A percentile compares a stretch with the other conserved stretches of the same genome.
Conservation (phyloP, 2,329 filamentous ascomycete genomes). For the Magnaporthales sp. region DNA sequence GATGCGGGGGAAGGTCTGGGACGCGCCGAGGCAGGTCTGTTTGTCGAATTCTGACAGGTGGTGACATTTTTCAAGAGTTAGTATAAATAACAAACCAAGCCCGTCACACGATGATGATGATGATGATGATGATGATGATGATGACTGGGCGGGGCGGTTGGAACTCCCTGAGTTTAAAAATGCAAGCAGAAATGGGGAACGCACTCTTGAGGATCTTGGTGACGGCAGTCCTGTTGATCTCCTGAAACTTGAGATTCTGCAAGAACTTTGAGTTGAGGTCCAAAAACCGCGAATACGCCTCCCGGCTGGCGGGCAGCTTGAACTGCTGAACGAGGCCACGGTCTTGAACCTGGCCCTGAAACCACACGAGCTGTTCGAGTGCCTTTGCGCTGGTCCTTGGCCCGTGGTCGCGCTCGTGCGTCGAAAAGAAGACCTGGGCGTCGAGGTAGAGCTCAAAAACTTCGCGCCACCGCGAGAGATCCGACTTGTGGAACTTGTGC, state of each 20-base stretch:
- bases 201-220: constrained; percentile 78
- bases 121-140: too few relatives aligned
- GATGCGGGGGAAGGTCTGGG: constrained; percentile 49
- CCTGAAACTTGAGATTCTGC: constrained; percentile 74
- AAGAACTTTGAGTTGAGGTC: constrained; percentile 67
- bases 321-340: constrained; percentile 52
- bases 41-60: constrained; percentile 69
- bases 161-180: too few relatives aligned
- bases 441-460: constrained; percentile 79
- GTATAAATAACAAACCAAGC: too few relatives aligned
- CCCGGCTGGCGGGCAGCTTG: constrained; percentile 55
- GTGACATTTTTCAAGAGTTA: background rate
- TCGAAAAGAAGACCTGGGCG: constrained; percentile 74
- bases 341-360: constrained; percentile 57
- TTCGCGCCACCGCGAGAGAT: constrained; percentile 68
- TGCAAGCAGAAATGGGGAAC: constrained; percentile 14
- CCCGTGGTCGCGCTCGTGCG: constrained; percentile 62
- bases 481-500: constrained; percentile 50
- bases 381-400: constrained; percentile 57
- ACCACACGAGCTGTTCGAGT: constrained; percentile 59
- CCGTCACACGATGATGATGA: too few relatives aligned
- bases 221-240: constrained; percentile 71
- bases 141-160: too few relatives aligned
- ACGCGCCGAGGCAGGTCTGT: constrained; percentile 64
- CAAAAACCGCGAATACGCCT: constrained; percentile 61